Evolutionary conservation across 805 yeast genomes (phyloP).

Genomic region (Myxozyma neglecta): DNA sequence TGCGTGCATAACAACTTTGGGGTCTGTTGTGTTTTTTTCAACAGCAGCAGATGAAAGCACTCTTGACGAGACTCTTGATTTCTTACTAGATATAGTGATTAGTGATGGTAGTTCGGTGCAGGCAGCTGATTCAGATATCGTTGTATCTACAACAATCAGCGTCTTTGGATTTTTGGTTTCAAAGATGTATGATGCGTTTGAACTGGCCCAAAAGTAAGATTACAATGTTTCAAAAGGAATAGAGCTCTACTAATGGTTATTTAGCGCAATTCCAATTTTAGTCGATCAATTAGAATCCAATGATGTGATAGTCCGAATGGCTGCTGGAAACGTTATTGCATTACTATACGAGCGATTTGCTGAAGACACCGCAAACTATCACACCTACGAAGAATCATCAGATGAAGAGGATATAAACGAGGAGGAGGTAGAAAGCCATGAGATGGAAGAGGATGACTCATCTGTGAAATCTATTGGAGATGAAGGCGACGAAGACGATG

Average conservation of each 20-base stretch:
- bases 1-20: conserved; percentile 21
- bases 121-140: conserved; percentile 31
- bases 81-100: conserved; percentile 23
- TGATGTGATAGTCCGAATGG: conserved; percentile 25
- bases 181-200: conserved; percentile 16
- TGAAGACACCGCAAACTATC: conserved; percentile 22
- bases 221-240: neutral
- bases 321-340: conserved; percentile 34
- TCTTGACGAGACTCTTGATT: conserved; percentile 10
- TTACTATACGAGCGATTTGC: conserved; percentile 29
- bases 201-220: conserved; percentile 17
- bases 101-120: conserved; percentile 31
- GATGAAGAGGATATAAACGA: conserved; percentile 12
- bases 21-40: conserved; percentile 22
- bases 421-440: neutral
- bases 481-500: conserved; percentile 4
- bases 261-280: conserved; percentile 25
- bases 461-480: conserved; percentile 14
- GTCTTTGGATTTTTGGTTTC: conserved; percentile 29
- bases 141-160: conserved; percentile 28
- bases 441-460: conserved; percentile 14
- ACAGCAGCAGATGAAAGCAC: conserved; percentile 11
- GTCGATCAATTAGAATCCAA: conserved; percentile 33
- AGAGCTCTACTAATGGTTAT: neutral
- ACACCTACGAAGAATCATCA: conserved; percentile 10